Evolutionary conservation across 2,329 filamentous ascomycete species (phyloP).

Genomic region (Xylariaceae sp.): DNA sequence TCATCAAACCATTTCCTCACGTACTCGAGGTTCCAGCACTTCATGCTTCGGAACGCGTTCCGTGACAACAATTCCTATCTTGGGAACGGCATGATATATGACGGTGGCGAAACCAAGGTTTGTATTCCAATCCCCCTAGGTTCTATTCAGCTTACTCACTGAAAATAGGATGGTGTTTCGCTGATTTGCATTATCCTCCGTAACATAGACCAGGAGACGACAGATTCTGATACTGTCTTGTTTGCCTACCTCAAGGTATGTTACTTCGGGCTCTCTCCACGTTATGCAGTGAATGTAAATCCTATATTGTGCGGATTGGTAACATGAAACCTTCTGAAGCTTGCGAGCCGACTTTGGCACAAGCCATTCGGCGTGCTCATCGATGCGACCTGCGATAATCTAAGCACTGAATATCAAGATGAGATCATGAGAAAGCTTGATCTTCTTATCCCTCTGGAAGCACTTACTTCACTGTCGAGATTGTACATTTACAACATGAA

Average conservation of each 20-base stretch:
- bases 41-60: constrained; percentile 66
- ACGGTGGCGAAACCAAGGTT: constrained; percentile 64
- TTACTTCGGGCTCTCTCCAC: neutral
- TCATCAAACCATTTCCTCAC: constrained; percentile 56
- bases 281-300: neutral
- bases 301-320: constrained; percentile 8
- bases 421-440: constrained; percentile 60
- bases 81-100: constrained; percentile 61
- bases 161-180: constrained; percentile 53
- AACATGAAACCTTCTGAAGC: constrained; percentile 36
- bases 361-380: constrained; percentile 62
- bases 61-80: constrained; percentile 59
- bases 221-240: constrained; percentile 60
- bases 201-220: constrained; percentile 59
- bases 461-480: constrained; percentile 53
- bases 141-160: constrained; percentile 2
- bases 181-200: constrained; percentile 65
- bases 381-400: constrained; percentile 64
- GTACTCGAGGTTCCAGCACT: constrained; percentile 65
- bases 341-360: constrained; percentile 65
- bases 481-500: constrained; percentile 72
- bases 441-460: constrained; percentile 55
- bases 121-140: neutral
- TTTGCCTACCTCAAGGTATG: constrained; percentile 62
- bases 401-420: constrained; percentile 61